Base-by-base conservation (phyloP, 2,329 filamentous ascomycete species). In the Aphanoascus verrucosus region DNA sequence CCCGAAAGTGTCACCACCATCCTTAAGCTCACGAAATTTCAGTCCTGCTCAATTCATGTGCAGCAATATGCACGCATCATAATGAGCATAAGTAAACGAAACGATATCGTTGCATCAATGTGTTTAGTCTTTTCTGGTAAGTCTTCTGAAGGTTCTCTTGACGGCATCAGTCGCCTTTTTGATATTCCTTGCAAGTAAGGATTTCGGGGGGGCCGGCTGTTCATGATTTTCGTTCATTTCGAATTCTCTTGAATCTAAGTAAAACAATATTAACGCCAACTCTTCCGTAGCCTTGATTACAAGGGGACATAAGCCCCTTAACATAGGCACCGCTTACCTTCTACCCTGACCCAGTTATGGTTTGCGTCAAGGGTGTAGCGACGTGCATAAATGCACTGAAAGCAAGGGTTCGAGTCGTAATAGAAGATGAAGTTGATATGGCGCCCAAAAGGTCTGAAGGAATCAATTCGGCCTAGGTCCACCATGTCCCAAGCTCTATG, bases 351-450 rank as follows among this genome's bases (percentile, higher is more conserved):
- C 50, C 50, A 52, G 40, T 52, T 52, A 12, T 52, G 50, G 1
- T 28, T 19, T 12, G 50, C 17, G 15, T 46, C 17, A 6, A 52
- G 35, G 12, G 23, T 34, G 37, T 52, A 52, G 4, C 40, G 45
- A 17, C 50, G 17, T 11, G 50, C 45, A 46, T 52, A 52, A 2
- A 52, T 52, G 19, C 50, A 52, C 20, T 52, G 50, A 31, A 52
- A 52, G 19, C 50, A 52, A 14, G 50, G 50, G 12, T 52, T 52
- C n/a, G 31, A 40, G 41, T 23, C 46, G 32, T 34, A 52, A 32
- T 52, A 52, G 23, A 52, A 45, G 5, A 42, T 52, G n/a, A 28
- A 38, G 17, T 52, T 34, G 19, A 31, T n/a, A 20, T 46, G 38
- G 12, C 46, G 20, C 8, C 50, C 50, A 1, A 52, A 23, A 19